Base-by-base conservation (phyloP, 169 alveolate genomes). In the Plasmodium gaboni region DNA sequence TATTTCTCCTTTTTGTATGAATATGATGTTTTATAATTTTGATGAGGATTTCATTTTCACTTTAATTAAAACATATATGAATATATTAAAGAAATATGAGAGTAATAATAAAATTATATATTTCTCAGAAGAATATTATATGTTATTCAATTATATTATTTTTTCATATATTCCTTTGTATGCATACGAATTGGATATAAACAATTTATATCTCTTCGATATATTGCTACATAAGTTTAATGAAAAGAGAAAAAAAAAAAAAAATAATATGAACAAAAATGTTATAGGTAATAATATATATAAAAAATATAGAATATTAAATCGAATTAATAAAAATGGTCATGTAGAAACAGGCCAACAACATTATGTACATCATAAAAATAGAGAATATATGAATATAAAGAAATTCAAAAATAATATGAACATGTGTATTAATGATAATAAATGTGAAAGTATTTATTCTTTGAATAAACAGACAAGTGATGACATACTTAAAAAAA, bases 31-130 rank as follows among this genome's bases (percentile, higher is more conserved):
- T 24, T 46, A 50, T 85, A 71, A 57, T 48, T 83, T 83, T 46
- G 73, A 83, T 32, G 73, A 73, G 28, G 91, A 83, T 63, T 57
- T 83, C 67, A 83, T 83, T 53, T 51, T 10, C 28, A 57, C 24
- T 24, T 50, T 83, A 38, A 46, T 83, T 42, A 55, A 69, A 51
- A 63, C 50, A 17, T 63, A 44, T 44, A 83, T 17, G 26, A 55
- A 51, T 19, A 44, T 83, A 68, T 63, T 83, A 63, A 83, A 70
- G 42, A 67, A 57, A 59, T 59, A 59, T 55, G 86, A 46, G 42
- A 38, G 46, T 38, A 5, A 38, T 38, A 15, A 83, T 24, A 63
- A 50, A 22, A 26, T 22, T 24, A 17, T 32, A 10, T 5, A 44
- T 42, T 42, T 57, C 1, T n/a, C 22, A 12, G 85, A 70, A 15